phyloP scores from a whole-genome alignment of 306 rosid species.

The Rosa persica region DNA sequence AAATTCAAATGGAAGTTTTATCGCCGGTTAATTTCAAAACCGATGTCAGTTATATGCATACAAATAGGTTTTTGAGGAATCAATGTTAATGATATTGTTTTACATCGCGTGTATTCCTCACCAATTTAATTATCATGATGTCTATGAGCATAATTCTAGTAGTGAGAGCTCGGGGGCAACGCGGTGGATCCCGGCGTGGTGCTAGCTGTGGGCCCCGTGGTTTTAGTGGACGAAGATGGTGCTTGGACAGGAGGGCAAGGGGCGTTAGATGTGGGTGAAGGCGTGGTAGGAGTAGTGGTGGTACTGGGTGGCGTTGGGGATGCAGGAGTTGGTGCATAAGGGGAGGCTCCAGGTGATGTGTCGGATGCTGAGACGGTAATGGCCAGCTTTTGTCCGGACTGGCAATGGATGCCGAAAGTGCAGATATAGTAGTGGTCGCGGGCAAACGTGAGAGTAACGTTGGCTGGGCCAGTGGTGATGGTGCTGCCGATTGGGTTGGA shows the following conservation, averaged over 20 bases:
- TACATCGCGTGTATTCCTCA: too few species aligned
- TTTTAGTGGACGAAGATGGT: neutral
- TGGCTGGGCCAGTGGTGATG: slow-evolving; percentile 17
- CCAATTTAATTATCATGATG: too few species aligned
- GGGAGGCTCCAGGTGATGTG: neutral
- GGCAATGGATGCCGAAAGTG: slow-evolving; percentile 23
- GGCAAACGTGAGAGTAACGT: slow-evolving; percentile 4
- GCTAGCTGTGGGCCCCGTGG: neutral
- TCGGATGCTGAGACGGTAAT: slow-evolving; percentile 20
- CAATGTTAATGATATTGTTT: too few species aligned
- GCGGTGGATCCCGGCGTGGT: neutral
- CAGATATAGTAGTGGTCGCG: slow-evolving; percentile 27
- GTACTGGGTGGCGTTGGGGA: neutral
- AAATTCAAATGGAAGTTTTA: too few species aligned
- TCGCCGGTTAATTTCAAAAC: too few species aligned
- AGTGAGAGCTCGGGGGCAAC: neutral
- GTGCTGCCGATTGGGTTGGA: neutral
- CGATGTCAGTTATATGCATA: too few species aligned
- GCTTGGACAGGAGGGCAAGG: neutral
- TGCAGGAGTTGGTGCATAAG: neutral
- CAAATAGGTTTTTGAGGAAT: too few species aligned
- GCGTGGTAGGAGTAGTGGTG: neutral
- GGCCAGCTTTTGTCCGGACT: slow-evolving; percentile 25
- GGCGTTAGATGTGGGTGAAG: neutral
- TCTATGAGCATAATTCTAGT: too few species aligned